phyloP scores from a whole-genome alignment of 495 filamentous ascomycete species.

The Xanthoparmelia taractica region DNA sequence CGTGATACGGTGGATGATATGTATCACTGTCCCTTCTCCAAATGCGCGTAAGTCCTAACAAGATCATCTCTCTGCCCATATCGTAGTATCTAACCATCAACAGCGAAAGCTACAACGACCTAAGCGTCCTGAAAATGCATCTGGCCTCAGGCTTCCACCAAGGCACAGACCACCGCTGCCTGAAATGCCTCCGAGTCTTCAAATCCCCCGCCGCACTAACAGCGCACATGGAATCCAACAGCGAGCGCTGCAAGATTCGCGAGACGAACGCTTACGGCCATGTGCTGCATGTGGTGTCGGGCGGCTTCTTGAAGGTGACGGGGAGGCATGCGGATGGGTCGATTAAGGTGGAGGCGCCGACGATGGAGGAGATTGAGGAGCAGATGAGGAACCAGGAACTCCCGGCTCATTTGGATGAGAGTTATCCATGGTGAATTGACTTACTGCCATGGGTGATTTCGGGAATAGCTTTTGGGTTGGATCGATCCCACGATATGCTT shows the following conservation, averaged over 20 bases:
- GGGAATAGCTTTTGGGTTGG: not conserved
- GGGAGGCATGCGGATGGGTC: slow-evolving; percentile 12
- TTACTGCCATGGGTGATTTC: not conserved
- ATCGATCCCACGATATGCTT: not conserved
- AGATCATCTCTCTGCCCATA: not conserved
- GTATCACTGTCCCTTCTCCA: slow-evolving; percentile 23
- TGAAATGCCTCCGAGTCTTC: slow-evolving; percentile 42
- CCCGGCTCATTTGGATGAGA: not conserved
- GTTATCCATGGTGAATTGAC: not conserved
- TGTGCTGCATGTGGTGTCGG: slow-evolving; percentile 41
- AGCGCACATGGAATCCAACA: slow-evolving; percentile 43
- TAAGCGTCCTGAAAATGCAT: slow-evolving; percentile 25
- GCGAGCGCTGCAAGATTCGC: slow-evolving; percentile 38
- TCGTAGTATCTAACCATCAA: not conserved
- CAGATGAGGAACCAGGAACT: slow-evolving; percentile 3
- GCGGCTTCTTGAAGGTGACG: slow-evolving; percentile 38
- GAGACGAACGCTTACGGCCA: slow-evolving; percentile 32
- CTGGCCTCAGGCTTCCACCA: slow-evolving; percentile 23
- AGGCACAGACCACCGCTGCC: slow-evolving; percentile 30
- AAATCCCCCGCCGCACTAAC: slow-evolving; percentile 38
- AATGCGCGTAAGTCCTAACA: slow-evolving; percentile 21
- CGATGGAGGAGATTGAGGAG: slow-evolving; percentile 3
- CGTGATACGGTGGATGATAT: slow-evolving; percentile 8
- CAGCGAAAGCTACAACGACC: slow-evolving; percentile 16
- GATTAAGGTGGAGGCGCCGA: slow-evolving; percentile 11